These are phyloP conservation scores for Rhodotorula sp. DNA, from an alignment of 1,284 basidiomycete species.

Conservation along the genomic window DNA sequence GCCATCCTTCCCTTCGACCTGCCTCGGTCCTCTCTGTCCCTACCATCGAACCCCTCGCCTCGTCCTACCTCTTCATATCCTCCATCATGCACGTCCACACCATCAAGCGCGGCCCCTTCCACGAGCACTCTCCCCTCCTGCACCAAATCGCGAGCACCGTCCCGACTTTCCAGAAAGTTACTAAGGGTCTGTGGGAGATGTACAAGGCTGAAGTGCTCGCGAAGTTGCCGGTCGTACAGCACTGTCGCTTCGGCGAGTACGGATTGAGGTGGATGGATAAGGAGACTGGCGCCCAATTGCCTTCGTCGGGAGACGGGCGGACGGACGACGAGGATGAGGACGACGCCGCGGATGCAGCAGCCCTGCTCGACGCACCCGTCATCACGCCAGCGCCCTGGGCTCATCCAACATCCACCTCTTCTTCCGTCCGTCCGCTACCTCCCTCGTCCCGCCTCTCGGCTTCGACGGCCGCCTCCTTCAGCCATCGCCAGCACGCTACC, in stretches of 20 bases:
- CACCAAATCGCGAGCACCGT: conserved; percentile 81
- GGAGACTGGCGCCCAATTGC: conserved; percentile 21
- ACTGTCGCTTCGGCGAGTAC: conserved; percentile 69
- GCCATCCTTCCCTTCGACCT: conserved; percentile 59
- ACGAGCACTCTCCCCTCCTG: conserved; percentile 88
- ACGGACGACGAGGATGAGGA: conserved; percentile 14
- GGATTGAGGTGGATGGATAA: conserved; percentile 32
- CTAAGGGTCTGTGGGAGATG: conserved; percentile 90
- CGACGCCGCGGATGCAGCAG: neutral
- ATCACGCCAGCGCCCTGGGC: conserved; percentile 1
- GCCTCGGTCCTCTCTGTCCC: conserved; percentile 60
- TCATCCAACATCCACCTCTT: neutral
- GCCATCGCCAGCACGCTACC: conserved; percentile 4
- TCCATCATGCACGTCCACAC: conserved; percentile 73
- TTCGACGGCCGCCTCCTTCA: neutral
- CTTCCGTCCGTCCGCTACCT: neutral
- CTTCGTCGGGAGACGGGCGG: conserved; percentile 23
- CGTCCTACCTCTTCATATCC: conserved; percentile 46
- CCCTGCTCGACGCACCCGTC: neutral
- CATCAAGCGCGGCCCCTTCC: conserved; percentile 80
- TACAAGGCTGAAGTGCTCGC: conserved; percentile 92
- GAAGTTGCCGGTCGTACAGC: conserved; percentile 96
- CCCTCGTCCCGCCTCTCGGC: neutral
- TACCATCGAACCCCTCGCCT: conserved; percentile 40
- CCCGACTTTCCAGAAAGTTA: conserved; percentile 82